Base-by-base conservation (phyloP, 1,284 basidiomycete species). In the Gymnopus androsaceus region DNA sequence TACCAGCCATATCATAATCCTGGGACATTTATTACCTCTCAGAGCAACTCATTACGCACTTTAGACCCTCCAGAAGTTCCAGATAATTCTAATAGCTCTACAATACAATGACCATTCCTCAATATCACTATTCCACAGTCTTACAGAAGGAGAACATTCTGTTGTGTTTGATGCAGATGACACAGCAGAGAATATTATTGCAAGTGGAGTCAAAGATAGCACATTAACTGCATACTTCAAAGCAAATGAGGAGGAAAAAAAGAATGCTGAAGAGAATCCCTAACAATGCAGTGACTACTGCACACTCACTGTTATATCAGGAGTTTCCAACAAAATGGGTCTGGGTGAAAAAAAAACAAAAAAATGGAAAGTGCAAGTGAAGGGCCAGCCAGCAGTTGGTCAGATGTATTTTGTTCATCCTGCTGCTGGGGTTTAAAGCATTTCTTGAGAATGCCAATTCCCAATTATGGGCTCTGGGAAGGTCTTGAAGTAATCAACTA, bases 351-450 rank as follows among this genome's bases (percentile, higher is more conserved):
- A 21, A 42, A 15, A 23, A 11, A 3, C 40, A 38, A 15, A 57
- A 21, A 30, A 48, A 8, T 75, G 76, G 76, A 66, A 52, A 4
- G 33, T 63, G 0, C 60, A 67, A 1, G 25, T 66, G 37, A 44
- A 54, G 23, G 40, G 19, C 21, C 4, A 21, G 17, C 17, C 17
- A 17, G 40, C 45, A 7, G 17, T 47, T 19, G 45, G 45, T 5
- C 3, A 27, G 25, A 47, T 47, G 45, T 47, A 28, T 34, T 47
- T 47, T 47, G 45, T 47, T 5, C 31, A 30, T 17, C 45, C 45
- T 9, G 19, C 27, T 5, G 55, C 54, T 34, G 3, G 4, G 48
- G 48, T 14, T 3, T 50, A 14, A 50, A 50, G 23, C 21, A 38
- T 37, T 50, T 37, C 25, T 2, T 2, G 4, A 23, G 34, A n/a